A percentile compares a stretch with the other conserved stretches of the same genome.
phyloP scores from a whole-genome alignment of 2,329 filamentous ascomycete genomes.

The Diaporthe australafricana region DNA sequence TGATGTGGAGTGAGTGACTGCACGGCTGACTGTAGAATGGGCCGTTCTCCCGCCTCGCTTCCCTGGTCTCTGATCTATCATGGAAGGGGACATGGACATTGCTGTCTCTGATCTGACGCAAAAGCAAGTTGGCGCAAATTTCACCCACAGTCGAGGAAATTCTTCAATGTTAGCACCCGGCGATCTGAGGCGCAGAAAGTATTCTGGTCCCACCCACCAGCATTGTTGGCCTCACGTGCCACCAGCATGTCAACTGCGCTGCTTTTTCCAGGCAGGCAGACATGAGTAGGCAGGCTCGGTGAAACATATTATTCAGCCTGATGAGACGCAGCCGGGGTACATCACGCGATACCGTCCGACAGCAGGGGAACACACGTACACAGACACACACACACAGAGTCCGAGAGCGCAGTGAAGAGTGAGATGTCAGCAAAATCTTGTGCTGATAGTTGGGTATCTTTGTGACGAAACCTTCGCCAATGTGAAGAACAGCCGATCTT shows the following conservation, averaged over 20 bases:
- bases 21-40: neutral
- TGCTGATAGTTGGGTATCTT: slow-evolving; percentile 30
- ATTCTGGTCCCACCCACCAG: neutral
- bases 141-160: neutral
- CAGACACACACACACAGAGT: neutral
- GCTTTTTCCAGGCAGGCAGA: neutral
- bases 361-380: neutral
- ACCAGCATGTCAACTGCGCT: slow-evolving; percentile 4
- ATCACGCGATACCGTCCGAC: neutral
- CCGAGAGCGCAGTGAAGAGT: neutral
- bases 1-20: slow-evolving; percentile 8
- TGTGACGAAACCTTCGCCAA: slow-evolving; percentile 17
- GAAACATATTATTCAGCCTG: neutral
- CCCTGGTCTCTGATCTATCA: neutral
- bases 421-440: neutral
- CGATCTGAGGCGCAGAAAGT: neutral
- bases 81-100: neutral
- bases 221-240: slow-evolving; percentile 16
- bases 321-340: neutral
- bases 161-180: neutral
- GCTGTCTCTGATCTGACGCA: neutral
- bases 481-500: neutral
- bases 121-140: slow-evolving; percentile 13
- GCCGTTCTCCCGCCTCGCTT: neutral
- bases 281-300: neutral